Percentiles rank a stretch among this genome's conserved stretches.
phyloP scores from a whole-genome alignment of 2,329 filamentous ascomycete species.

The Pleurostoma richardsiae region DNA sequence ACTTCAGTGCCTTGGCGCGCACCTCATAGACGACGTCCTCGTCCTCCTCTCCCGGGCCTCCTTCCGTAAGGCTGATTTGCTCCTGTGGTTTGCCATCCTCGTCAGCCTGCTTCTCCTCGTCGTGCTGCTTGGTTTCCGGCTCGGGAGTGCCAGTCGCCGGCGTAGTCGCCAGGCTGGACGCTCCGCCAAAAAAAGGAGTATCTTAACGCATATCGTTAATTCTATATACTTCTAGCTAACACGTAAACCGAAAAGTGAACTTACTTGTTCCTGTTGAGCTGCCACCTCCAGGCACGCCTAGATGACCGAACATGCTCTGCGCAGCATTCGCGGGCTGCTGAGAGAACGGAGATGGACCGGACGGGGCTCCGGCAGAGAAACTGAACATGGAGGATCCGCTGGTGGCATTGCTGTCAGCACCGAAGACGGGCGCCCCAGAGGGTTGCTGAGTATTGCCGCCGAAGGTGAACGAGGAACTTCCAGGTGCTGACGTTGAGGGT shows the following conservation, averaged over 20 bases:
- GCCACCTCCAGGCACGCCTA: constrained; percentile 24
- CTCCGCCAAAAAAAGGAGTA: constrained; percentile 52
- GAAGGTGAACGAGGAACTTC: constrained; percentile 5
- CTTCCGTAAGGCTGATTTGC: constrained; percentile 65
- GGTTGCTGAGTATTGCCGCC: constrained; percentile 7
- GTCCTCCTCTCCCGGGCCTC: constrained; percentile 64
- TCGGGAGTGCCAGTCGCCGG: constrained; percentile 55
- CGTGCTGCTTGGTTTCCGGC: constrained; percentile 37
- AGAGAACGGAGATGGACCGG: constrained; percentile 13
- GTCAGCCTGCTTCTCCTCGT: constrained; percentile 36
- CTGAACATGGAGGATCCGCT: constrained; percentile 25
- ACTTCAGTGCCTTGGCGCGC: constrained; percentile 64
- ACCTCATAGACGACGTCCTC: constrained; percentile 68
- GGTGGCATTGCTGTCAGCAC: constrained; percentile 8
- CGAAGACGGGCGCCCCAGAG: constrained; percentile 7
- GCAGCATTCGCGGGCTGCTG: constrained; percentile 18
- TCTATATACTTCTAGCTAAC: constrained; percentile 7
- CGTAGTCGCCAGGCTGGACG: constrained; percentile 56
- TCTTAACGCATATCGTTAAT: constrained; percentile 43
- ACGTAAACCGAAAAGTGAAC: constrained; percentile 12
- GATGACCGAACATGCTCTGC: constrained; percentile 21
- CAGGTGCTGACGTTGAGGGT: not conserved
- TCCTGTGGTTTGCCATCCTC: constrained; percentile 58
- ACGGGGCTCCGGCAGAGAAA: constrained; percentile 24
- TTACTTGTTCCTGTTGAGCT: constrained; percentile 36